Evolutionary conservation across 2,329 filamentous ascomycete genomes (phyloP), one percentile per base, ranked within the genome.

Genomic region (Magnaporthiopsis rhizophila): DNA sequence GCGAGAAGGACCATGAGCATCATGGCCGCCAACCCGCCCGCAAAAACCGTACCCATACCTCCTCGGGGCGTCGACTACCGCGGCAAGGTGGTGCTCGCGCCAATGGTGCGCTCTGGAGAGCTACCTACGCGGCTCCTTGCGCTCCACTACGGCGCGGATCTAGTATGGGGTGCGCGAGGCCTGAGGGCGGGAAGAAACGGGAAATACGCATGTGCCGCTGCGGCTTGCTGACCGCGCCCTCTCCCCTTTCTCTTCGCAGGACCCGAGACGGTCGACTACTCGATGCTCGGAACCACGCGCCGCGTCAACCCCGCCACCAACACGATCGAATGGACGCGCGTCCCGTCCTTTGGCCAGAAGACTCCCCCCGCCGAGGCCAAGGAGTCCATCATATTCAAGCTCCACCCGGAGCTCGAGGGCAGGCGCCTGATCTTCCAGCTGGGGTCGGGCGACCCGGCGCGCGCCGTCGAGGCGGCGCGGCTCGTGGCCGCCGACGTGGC

Each of bases 51-150:
- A 53, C 89, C 92, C 62, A 96, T 97, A 69, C 94, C 94, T 68
- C 84, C 82, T 66, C 90, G 89, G 75, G 94, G 94, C 62, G 92
- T 97, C 72, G 92, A 97, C 80, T 98, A 97, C 78, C 86, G 94
- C 70, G 90, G 90, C 77, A 97, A 96, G 77, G 79, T 98, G 68
- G 95, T 98, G 59, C 89, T 99, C 68, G 95, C 95, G 67, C 95
- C 95, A 57, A 99, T 99, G 95, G 94, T 97, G 65, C 89, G 95
- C 69, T 96, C 92, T n/a, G 95, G 95, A 73, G 95, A 99, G 80
- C 81, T 97, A 66, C 94, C 95, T 3, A 95, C 91, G 56, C 88
- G 95, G 65, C 83, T 99, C 32, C 79, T 96, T 58, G 89, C 95
- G 38, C 85, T 99, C 67, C 90, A 96, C 73, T 98, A 99, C 75